These are phyloP conservation scores for Tilletia walkeri DNA, from an alignment of 1,284 basidiomycete genomes.

Conservation along the genomic window DNA sequence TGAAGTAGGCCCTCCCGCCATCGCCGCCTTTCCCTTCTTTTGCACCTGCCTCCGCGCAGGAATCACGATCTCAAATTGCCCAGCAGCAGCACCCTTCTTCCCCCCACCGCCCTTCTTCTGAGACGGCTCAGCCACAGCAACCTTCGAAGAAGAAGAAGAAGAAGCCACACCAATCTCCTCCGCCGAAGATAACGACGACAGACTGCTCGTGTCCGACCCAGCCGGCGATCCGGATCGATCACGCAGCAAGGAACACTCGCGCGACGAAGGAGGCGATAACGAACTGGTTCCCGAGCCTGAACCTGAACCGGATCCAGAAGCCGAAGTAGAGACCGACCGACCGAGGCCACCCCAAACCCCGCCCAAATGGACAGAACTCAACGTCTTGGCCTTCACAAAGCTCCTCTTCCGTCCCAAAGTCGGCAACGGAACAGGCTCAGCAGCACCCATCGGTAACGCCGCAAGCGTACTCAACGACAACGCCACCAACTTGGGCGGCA, in stretches of 20 bases:
- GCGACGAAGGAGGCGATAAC: no score
- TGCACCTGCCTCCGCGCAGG: not conserved
- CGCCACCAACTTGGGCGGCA: conserved; percentile 3
- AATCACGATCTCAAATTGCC: not conserved
- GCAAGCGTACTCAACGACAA: not conserved
- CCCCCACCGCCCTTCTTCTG: no score
- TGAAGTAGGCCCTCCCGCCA: not conserved
- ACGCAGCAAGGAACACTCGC: no score
- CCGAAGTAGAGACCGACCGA: not conserved
- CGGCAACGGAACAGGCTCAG: not conserved
- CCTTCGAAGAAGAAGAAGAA: no score
- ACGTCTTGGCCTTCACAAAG: conserved; percentile 12
- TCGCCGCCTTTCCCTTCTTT: not conserved
- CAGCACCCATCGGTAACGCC: not conserved
- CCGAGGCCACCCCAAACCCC: not conserved
- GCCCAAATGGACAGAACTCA: not conserved
- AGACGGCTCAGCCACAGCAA: no score
- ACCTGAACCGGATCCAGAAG: not conserved
- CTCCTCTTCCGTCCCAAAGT: conserved; percentile 9
- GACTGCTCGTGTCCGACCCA: no score
- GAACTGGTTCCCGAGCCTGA: no score
- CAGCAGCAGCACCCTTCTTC: no score
- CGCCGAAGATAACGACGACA: no score
- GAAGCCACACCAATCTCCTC: no score
- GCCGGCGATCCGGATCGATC: no score